These are phyloP conservation scores for Fraxinus pennsylvanica DNA, from an alignment of 257 asterid species.

Conservation along the genomic window DNA sequence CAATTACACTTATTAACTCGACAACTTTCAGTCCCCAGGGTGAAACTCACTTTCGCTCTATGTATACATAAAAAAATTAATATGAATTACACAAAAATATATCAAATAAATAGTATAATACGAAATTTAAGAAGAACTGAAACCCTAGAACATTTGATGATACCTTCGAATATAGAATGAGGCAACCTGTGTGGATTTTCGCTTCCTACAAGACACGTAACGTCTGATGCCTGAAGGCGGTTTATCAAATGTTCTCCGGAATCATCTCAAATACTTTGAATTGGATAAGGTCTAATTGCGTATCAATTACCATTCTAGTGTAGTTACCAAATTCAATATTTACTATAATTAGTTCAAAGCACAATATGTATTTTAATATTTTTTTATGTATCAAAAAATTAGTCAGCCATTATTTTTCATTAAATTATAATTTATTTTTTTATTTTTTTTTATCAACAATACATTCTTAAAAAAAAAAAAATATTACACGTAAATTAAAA, in stretches of 20 bases:
- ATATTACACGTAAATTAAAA: too few relatives aligned
- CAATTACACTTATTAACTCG: slow-evolving; percentile 44
- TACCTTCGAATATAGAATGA: slow-evolving; percentile 25
- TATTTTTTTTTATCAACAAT: too few relatives aligned
- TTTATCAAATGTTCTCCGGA: slow-evolving; percentile 26
- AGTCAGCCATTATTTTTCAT: too few relatives aligned
- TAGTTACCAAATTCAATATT: background rate
- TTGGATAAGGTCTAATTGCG: slow-evolving; percentile 30
- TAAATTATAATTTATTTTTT: too few relatives aligned
- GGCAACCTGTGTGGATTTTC: background rate
- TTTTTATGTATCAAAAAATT: too few relatives aligned
- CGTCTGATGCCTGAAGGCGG: slow-evolving; percentile 25
- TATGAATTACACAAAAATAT: slow-evolving; percentile 4
- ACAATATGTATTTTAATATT: too few relatives aligned
- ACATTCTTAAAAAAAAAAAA: too few relatives aligned
- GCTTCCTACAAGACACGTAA: slow-evolving; percentile 6
- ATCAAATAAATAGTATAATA: slow-evolving; percentile 26
- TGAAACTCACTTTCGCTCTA: slow-evolving; percentile 43
- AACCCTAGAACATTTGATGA: slow-evolving; percentile 41
- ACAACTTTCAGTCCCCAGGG: slow-evolving; percentile 60
- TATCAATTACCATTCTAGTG: background rate
- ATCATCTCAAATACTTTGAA: slow-evolving; percentile 19
- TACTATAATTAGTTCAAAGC: too few relatives aligned
- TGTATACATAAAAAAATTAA: slow-evolving; percentile 6
- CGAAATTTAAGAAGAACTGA: slow-evolving; percentile 15